phyloP scores from a whole-genome alignment of 2,329 filamentous ascomycete species.

The Trichophyton simii region DNA sequence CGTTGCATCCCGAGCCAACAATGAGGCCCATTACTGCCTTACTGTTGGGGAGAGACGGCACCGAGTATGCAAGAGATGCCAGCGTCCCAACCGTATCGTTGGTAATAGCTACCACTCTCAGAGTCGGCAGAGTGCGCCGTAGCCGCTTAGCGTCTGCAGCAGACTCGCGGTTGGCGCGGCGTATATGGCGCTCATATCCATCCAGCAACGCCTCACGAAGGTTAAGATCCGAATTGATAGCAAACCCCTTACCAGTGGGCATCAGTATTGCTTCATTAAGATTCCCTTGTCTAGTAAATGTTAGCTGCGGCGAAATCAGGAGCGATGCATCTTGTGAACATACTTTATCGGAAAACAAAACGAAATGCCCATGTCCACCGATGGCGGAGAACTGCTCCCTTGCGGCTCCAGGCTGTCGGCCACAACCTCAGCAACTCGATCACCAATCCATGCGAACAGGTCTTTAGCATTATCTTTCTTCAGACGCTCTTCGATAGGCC shows the following conservation, averaged over 20 bases:
- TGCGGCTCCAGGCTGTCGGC: conserved; percentile 27
- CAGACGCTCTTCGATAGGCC: conserved; percentile 60
- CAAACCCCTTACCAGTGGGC: conserved; percentile 43
- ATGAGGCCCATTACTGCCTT: conserved; percentile 64
- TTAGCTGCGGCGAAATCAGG: background rate
- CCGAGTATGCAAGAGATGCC: conserved; percentile 61
- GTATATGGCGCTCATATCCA: conserved; percentile 33
- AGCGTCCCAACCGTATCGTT: conserved; percentile 69
- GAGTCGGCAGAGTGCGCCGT: conserved; percentile 40
- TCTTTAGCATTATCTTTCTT: conserved; percentile 58
- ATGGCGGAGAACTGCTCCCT: conserved; percentile 16
- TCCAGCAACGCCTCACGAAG: conserved; percentile 24
- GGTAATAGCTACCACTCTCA: conserved; percentile 58
- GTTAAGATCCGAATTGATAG: conserved; percentile 25
- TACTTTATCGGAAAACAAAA: conserved; percentile 34
- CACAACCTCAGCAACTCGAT: conserved; percentile 59
- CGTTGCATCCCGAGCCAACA: conserved; percentile 64
- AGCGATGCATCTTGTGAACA: background rate
- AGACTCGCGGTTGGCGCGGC: conserved; percentile 20
- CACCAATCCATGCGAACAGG: conserved; percentile 63
- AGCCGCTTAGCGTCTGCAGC: conserved; percentile 20
- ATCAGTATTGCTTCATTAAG: conserved; percentile 40
- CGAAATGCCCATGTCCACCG: conserved; percentile 29
- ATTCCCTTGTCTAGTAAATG: conserved; percentile 29
- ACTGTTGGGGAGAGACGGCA: conserved; percentile 42